Conservation (phyloP, 306 rosid species). For the Acacia confusa region DNA sequence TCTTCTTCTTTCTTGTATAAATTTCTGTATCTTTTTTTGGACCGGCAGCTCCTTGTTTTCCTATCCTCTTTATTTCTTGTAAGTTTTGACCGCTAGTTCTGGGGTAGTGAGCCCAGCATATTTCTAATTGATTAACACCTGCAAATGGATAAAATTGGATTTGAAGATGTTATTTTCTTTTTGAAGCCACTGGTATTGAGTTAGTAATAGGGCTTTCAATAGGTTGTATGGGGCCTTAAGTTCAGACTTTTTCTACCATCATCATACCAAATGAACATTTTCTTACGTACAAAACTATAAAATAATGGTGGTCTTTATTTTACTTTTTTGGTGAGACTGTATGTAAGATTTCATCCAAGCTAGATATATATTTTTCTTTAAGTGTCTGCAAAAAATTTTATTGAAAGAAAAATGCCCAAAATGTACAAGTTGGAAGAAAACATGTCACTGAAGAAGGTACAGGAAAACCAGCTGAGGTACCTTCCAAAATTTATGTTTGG, state of each 20-base stretch:
- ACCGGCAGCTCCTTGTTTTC: neutral
- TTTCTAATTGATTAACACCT: neutral
- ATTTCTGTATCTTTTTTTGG: neutral
- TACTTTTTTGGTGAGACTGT: neutral
- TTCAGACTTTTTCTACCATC: neutral
- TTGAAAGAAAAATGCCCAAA: too few species aligned
- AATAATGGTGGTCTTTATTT: neutral
- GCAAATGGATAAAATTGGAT: neutral
- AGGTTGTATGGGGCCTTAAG: neutral
- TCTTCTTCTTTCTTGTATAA: neutral
- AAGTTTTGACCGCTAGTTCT: neutral
- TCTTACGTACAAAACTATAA: too few species aligned
- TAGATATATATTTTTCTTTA: too few species aligned
- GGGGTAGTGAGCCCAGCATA: neutral
- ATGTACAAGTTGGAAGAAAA: neutral
- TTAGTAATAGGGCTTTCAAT: neutral
- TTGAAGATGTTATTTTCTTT: neutral
- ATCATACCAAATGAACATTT: too few species aligned
- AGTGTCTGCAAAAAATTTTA: too few species aligned
- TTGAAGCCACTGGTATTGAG: neutral
- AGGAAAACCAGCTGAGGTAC: neutral
- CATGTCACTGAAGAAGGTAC: neutral
- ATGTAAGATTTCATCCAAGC: too few species aligned
- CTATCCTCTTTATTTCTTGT: neutral
- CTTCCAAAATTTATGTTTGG: neutral